Conservation (phyloP, 495 filamentous ascomycete genomes). For the Trichoderma reesei region DNA sequence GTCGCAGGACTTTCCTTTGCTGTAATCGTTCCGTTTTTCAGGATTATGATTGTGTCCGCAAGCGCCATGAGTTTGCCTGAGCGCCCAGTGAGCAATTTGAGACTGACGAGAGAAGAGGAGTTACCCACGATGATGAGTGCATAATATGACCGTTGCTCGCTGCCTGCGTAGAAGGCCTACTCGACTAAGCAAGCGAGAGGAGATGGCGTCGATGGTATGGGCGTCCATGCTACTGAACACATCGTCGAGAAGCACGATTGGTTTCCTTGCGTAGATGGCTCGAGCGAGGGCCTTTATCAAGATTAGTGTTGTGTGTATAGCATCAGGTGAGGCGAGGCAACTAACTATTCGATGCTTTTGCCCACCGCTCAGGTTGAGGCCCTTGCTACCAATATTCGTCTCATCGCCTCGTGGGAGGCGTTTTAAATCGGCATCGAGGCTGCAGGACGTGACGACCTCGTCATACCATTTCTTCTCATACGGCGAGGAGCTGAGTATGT, state of each 20-base stretch:
- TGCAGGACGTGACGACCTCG: constrained; percentile 52
- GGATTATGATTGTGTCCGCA: not conserved
- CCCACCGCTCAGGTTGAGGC: constrained; percentile 52
- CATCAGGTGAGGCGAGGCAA: not conserved
- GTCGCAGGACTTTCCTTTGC: not conserved
- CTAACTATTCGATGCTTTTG: constrained; percentile 49
- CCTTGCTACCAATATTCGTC: constrained; percentile 53
- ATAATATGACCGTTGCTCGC: constrained; percentile 43
- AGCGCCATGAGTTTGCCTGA: not conserved
- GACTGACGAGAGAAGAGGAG: too few relatives aligned
- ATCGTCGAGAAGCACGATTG: constrained; percentile 19
- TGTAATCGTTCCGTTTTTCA: not conserved
- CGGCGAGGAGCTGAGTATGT: constrained; percentile 40
- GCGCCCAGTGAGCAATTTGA: not conserved
- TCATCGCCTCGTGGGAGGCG: constrained; percentile 46
- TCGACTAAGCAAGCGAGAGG: constrained; percentile 41
- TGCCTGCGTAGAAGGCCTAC: constrained; percentile 42
- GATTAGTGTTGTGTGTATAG: not conserved
- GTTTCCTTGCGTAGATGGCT: constrained; percentile 18
- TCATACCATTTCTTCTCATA: constrained; percentile 52
- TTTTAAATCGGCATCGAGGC: constrained; percentile 45
- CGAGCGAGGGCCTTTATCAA: constrained; percentile 16
- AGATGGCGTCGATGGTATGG: constrained; percentile 48
- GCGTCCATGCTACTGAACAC: constrained; percentile 46
- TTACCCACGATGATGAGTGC: constrained; percentile 19